Conservation (phyloP, 768 basidiomycete species). For the Mycena maculata region DNA sequence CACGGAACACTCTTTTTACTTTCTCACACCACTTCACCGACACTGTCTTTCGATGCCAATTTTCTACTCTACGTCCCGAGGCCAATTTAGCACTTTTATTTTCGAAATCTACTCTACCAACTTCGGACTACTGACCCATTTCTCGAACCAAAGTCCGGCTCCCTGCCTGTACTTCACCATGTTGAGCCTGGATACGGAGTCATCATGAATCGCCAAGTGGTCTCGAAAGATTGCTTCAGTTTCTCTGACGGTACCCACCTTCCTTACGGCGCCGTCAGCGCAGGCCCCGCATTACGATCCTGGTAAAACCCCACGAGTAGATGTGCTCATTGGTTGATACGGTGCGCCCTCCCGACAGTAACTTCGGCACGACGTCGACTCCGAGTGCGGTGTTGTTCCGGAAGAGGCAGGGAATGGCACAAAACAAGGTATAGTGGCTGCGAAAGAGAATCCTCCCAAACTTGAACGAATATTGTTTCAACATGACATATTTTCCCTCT, state of each 20-base stretch:
- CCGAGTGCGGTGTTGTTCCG: constrained; percentile 13
- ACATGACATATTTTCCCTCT: too few species aligned
- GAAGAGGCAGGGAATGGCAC: constrained; percentile 12
- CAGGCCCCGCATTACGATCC: background rate
- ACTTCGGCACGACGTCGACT: background rate
- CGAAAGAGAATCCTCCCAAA: background rate
- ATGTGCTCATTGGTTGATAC: constrained; percentile 10
- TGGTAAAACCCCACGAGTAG: background rate
- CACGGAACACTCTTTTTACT: too few species aligned
- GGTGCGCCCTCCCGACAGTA: constrained; percentile 12
- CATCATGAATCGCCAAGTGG: constrained; percentile 40
- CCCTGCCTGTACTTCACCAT: too few species aligned
- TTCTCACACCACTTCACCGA: too few species aligned
- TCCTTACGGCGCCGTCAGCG: constrained; percentile 31
- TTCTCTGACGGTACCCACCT: constrained; percentile 45
- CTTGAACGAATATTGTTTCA: too few species aligned
- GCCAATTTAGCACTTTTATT: too few species aligned
- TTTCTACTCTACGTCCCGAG: too few species aligned
- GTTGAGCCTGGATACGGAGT: constrained; percentile 27
- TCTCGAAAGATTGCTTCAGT: constrained; percentile 40
- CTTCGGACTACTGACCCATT: too few species aligned
- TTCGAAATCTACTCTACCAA: too few species aligned
- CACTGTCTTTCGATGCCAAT: too few species aligned
- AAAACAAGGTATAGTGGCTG: background rate
- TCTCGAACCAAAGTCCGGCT: too few species aligned